These are phyloP conservation scores for Buxus sempervirens DNA, from an alignment of 164 flowering plant species.

Conservation along the genomic window DNA sequence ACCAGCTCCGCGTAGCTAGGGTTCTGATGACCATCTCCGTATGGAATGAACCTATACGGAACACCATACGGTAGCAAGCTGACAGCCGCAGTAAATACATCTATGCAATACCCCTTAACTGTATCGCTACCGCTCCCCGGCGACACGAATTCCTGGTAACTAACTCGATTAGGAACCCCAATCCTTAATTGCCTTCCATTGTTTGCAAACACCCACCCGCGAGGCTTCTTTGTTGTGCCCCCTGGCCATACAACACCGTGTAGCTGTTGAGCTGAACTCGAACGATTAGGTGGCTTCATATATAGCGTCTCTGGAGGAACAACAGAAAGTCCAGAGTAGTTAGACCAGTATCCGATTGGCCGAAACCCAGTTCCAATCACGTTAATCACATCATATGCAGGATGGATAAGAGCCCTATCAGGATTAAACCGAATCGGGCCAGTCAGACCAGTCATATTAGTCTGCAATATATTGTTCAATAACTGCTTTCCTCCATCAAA, in stretches of 20 bases:
- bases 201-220: conserved; percentile 62
- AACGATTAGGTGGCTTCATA: conserved; percentile 34
- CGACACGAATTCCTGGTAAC: conserved; percentile 40
- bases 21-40: conserved; percentile 54
- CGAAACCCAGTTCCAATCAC: conserved; percentile 30
- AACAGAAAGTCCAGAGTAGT: conserved; percentile 57
- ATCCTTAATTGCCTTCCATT: conserved; percentile 47
- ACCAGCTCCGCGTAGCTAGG: conserved; percentile 54
- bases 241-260: conserved; percentile 59
- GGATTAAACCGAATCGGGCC: conserved; percentile 39
- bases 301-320: conserved; percentile 48
- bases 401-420: conserved; percentile 30
- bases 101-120: conserved; percentile 51
- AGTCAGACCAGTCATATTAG: conserved; percentile 48
- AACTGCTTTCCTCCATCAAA: conserved; percentile 50
- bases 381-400: conserved; percentile 56
- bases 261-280: conserved; percentile 43
- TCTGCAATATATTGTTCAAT: conserved; percentile 36
- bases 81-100: conserved; percentile 56
- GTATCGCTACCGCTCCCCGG: conserved; percentile 18
- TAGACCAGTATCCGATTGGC: conserved; percentile 63
- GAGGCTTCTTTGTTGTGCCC: conserved; percentile 36
- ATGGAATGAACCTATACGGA: conserved; percentile 39
- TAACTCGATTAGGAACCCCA: conserved; percentile 56
- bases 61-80: conserved; percentile 50